Evolutionary conservation across 208 protist species (phyloP).

Genomic region (Trypanosoma congolense): DNA sequence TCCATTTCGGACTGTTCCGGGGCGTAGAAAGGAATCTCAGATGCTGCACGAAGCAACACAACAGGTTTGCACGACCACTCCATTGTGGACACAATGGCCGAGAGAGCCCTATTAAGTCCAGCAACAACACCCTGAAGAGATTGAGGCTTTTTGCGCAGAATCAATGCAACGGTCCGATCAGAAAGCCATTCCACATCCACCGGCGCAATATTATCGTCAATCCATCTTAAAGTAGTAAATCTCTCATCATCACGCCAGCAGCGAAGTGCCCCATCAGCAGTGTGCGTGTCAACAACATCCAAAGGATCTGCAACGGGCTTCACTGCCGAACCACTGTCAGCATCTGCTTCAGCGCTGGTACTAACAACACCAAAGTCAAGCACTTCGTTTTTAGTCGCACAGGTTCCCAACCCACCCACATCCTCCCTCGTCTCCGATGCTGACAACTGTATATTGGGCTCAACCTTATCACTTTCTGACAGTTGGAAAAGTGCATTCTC

Average conservation of each 20-base stretch:
- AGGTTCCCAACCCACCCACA: no score
- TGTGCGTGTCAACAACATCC: no score
- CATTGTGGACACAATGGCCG: conserved; percentile 5
- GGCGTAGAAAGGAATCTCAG: conserved; percentile 13
- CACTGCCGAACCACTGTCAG: neutral
- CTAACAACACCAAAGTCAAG: neutral
- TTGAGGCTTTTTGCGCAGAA: conserved; percentile 9
- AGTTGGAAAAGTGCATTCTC: conserved; percentile 60
- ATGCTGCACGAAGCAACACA: conserved; percentile 11
- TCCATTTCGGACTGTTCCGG: conserved; percentile 22
- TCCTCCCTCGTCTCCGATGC: no score
- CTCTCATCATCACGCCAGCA: conserved; percentile 1
- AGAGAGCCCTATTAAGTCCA: neutral
- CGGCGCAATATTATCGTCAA: neutral
- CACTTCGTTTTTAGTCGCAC: no score
- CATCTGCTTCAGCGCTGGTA: neutral
- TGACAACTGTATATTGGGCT: no score
- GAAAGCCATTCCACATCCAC: conserved; percentile 2
- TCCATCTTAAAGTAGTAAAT: neutral
- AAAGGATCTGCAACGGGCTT: neutral
- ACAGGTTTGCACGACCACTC: neutral
- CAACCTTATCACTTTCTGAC: conserved; percentile 1
- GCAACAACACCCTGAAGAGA: neutral
- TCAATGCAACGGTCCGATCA: conserved; percentile 8
- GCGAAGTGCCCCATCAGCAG: neutral